A percentile compares a stretch with the other conserved stretches of the same genome.
phyloP scores from a whole-genome alignment of 139 green algal species.

The Chlamydomonas schloesseri region DNA sequence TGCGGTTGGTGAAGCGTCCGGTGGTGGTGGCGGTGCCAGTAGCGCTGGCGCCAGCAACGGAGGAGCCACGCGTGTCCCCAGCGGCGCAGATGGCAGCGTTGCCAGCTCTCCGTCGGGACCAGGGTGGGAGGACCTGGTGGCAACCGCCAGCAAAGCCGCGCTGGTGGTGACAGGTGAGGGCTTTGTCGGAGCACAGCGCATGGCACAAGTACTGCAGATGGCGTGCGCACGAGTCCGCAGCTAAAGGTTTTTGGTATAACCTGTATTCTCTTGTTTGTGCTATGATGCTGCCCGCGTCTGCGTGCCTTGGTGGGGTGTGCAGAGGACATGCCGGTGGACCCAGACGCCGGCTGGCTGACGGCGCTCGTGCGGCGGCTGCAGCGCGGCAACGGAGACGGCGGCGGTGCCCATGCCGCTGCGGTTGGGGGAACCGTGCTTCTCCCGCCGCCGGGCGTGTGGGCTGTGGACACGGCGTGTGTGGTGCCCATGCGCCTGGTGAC shows the following conservation, averaged over 20 bases:
- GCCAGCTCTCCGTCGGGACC: not conserved
- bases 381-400: too few species aligned
- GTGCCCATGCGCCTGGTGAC: constrained; percentile 24
- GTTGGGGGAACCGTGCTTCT: too few species aligned
- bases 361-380: constrained; percentile 6
- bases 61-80: not conserved
- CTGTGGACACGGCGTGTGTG: constrained; percentile 20
- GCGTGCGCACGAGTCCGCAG: too few species aligned
- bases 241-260: too few species aligned
- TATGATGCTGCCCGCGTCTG: too few species aligned
- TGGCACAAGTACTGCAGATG: too few species aligned
- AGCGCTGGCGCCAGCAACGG: too few species aligned
- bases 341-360: not conserved
- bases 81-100: not conserved
- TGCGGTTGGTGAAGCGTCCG: not conserved
- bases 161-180: constrained; percentile 32
- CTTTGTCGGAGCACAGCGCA: not conserved
- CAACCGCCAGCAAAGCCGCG: not conserved
- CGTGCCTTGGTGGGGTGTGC: not conserved
- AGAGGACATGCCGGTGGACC: constrained; percentile 43
- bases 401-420: too few species aligned
- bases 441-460: constrained; percentile 2
- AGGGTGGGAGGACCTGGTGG: not conserved
- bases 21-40: too few species aligned
- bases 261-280: too few species aligned